A percentile compares a stretch with the other conserved stretches of the same genome.
Conservation (phyloP, 768 basidiomycete genomes). For the Agrocybe praecox region DNA sequence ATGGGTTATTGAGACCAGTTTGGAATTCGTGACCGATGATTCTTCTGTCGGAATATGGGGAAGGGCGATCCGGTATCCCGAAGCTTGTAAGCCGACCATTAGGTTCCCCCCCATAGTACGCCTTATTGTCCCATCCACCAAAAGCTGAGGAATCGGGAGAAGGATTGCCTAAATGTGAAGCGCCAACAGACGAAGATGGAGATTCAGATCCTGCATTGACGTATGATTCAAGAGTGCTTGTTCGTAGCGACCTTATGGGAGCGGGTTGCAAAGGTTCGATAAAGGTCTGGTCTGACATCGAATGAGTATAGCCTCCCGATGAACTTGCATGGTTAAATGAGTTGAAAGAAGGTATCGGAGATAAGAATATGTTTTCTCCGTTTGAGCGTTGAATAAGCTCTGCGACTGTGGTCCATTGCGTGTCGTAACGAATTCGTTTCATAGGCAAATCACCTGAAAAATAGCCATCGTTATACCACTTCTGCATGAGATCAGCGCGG, state of each 20-base stretch:
- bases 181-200: slow-evolving; percentile 72
- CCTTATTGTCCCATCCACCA: slow-evolving; percentile 44
- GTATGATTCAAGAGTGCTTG: slow-evolving; percentile 69
- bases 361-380: slow-evolving; percentile 65
- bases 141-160: slow-evolving; percentile 72
- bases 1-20: slow-evolving; percentile 10
- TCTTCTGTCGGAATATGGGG: slow-evolving; percentile 17
- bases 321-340: slow-evolving; percentile 52
- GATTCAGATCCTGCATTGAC: slow-evolving; percentile 62
- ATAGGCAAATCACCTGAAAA: slow-evolving; percentile 83
- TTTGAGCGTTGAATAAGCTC: slow-evolving; percentile 55
- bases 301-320: slow-evolving; percentile 47
- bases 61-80: slow-evolving; percentile 22
- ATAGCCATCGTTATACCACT: slow-evolving; percentile 91
- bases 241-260: slow-evolving; percentile 60
- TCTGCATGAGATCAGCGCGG: slow-evolving; percentile 88
- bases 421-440: slow-evolving; percentile 75
- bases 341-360: slow-evolving; percentile 53
- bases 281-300: slow-evolving; percentile 29
- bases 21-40: slow-evolving; percentile 19
- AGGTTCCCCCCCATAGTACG: slow-evolving; percentile 39
- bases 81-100: slow-evolving; percentile 21
- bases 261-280: slow-evolving; percentile 69
- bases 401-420: slow-evolving; percentile 67
- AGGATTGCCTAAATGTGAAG: slow-evolving; percentile 59